A percentile compares a stretch with the other conserved stretches of the same genome.
These are phyloP conservation scores for Limonium bicolor DNA, from an alignment of 148 eudicot genomes.

Conservation along the genomic window DNA sequence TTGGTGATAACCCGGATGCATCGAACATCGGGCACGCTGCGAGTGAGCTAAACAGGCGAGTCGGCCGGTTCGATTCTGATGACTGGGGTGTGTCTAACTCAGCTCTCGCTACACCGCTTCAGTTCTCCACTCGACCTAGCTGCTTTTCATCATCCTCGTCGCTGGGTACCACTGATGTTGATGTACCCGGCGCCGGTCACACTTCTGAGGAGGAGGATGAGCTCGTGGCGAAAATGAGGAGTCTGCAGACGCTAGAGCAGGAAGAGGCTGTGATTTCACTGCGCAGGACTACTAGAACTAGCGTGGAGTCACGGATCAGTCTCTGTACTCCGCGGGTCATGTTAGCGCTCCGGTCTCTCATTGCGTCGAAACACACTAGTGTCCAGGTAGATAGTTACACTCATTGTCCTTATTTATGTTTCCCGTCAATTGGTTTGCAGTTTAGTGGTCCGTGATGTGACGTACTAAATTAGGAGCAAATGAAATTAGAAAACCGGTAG, in stretches of 20 bases:
- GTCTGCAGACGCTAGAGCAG: constrained; percentile 37
- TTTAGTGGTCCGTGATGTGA: neutral
- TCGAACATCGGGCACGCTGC: neutral
- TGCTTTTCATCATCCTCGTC: constrained; percentile 56
- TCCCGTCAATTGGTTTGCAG: too few relatives aligned
- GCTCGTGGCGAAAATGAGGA: constrained; percentile 21
- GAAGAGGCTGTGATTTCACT: constrained; percentile 39
- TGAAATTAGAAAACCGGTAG: too few relatives aligned
- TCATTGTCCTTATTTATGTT: too few relatives aligned
- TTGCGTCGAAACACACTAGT: constrained; percentile 33
- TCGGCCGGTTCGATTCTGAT: constrained; percentile 22
- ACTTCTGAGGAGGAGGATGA: constrained; percentile 32
- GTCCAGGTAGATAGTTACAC: constrained; percentile 32
- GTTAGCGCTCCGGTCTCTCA: constrained; percentile 33
- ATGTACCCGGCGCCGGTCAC: constrained; percentile 4
- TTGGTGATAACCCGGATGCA: constrained; percentile 1
- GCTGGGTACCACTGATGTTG: constrained; percentile 32
- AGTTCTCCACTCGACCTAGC: constrained; percentile 43
- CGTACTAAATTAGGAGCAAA: neutral
- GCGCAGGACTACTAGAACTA: constrained; percentile 44
- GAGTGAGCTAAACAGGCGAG: constrained; percentile 20
- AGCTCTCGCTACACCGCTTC: constrained; percentile 29
- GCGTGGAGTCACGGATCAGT: constrained; percentile 29
- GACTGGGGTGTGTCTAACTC: constrained; percentile 31
- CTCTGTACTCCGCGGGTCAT: constrained; percentile 55